Conservation (phyloP, 768 basidiomycete genomes). For the Strobilomyces dryophilus region DNA sequence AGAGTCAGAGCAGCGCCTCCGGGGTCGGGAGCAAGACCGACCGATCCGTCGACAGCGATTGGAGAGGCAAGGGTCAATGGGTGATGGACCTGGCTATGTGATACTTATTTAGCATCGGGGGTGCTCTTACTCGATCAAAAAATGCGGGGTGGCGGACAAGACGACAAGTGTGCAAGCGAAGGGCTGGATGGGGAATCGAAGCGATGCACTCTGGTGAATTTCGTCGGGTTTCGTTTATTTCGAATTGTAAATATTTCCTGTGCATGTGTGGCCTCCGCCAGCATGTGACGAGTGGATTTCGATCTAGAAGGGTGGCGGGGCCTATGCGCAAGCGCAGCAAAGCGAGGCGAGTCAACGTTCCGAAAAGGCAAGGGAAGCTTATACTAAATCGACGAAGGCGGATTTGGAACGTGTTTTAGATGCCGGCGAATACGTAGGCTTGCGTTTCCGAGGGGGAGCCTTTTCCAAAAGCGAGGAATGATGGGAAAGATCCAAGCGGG, state of each 20-base stretch:
- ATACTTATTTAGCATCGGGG: conserved; percentile 3
- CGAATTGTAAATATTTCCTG: neutral
- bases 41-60: conserved; percentile 12
- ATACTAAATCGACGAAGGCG: neutral
- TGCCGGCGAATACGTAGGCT: neutral
- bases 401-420: neutral
- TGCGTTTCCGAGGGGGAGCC: neutral
- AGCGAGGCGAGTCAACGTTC: neutral
- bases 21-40: neutral
- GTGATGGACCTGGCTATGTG: neutral
- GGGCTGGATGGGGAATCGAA: conserved; percentile 3
- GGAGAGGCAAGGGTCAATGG: neutral
- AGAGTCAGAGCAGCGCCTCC: neutral
- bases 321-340: neutral
- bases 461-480: neutral
- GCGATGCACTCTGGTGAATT: neutral
- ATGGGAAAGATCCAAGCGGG: neutral
- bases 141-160: neutral
- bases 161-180: neutral
- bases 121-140: conserved; percentile 2
- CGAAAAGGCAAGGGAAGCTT: neutral
- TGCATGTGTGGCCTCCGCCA: neutral
- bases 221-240: neutral
- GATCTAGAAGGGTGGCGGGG: neutral
- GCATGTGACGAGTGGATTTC: conserved; percentile 3